These are phyloP conservation scores for Leccinum pellstonianum DNA, from an alignment of 768 basidiomycete genomes.

Conservation along the genomic window DNA sequence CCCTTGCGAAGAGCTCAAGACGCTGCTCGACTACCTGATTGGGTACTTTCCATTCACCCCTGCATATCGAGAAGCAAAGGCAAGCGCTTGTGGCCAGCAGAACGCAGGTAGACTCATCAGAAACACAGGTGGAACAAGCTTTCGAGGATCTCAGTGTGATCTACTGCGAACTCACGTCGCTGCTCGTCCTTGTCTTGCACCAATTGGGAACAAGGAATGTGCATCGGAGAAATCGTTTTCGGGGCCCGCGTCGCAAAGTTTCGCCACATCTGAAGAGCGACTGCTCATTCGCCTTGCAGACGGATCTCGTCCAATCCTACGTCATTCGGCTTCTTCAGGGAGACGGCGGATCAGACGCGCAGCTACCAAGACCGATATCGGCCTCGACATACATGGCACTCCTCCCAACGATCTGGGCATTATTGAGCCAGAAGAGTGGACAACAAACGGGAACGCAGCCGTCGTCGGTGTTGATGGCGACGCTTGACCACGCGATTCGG, in stretches of 20 bases:
- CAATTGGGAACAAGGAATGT: constrained; percentile 11
- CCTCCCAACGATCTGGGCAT: constrained; percentile 76
- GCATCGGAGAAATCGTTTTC: constrained; percentile 11
- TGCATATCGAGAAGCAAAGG: constrained; percentile 60
- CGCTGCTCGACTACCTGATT: constrained; percentile 69
- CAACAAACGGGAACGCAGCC: constrained; percentile 16
- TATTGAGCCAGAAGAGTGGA: constrained; percentile 51
- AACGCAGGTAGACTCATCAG: constrained; percentile 6
- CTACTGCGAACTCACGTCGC: constrained; percentile 74
- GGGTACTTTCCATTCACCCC: constrained; percentile 81
- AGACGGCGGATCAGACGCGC: constrained; percentile 39
- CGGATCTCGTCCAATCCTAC: constrained; percentile 56
- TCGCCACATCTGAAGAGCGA: constrained; percentile 16
- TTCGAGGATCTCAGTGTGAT: constrained; percentile 72
- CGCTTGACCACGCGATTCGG: constrained; percentile 64
- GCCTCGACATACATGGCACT: constrained; percentile 61
- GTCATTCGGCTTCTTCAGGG: constrained; percentile 58
- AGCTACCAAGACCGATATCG: constrained; percentile 52
- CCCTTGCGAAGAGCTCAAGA: constrained; percentile 49
- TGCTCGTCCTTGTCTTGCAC: constrained; percentile 46
- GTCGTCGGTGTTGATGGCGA: constrained; percentile 45
- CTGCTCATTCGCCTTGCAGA: constrained; percentile 38
- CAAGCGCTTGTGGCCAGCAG: background rate
- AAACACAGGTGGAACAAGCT: constrained; percentile 55
- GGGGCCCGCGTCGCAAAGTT: constrained; percentile 15